Conservation (phyloP, 1,139 yeast species). For the Yamadazyma songkhlaensis region DNA sequence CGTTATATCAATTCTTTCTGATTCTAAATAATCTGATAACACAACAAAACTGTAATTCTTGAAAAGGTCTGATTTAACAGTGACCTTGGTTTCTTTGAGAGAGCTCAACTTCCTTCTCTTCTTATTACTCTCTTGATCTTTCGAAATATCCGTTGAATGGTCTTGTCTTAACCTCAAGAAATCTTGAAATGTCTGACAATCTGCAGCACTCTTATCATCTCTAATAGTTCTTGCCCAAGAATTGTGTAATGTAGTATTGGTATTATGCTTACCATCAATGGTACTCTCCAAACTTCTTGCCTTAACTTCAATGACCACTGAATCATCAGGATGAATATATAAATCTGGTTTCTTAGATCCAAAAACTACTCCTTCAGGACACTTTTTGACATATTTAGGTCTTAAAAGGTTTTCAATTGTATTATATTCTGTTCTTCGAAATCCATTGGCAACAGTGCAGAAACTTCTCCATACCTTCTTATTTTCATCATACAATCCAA, state of each 20-base stretch:
- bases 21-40: conserved; percentile 31
- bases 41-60: conserved; percentile 4
- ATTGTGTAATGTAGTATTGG: conserved; percentile 70
- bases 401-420: conserved; percentile 56
- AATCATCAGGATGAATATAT: conserved; percentile 79
- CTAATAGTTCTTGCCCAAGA: conserved; percentile 71
- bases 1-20: conserved; percentile 26
- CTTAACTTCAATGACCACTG: conserved; percentile 80
- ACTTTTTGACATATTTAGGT: conserved; percentile 36
- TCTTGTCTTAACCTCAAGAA: conserved; percentile 37
- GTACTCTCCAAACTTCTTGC: conserved; percentile 69
- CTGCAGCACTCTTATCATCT: conserved; percentile 59
- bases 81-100: conserved; percentile 11
- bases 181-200: conserved; percentile 58
- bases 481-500: conserved; percentile 55
- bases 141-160: conserved; percentile 22
- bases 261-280: conserved; percentile 50
- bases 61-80: conserved; percentile 6
- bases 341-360: conserved; percentile 62
- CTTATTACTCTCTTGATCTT: conserved; percentile 28
- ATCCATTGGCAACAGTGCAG: conserved; percentile 84
- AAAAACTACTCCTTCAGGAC: conserved; percentile 51
- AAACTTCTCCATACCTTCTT: conserved; percentile 50
- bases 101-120: conserved; percentile 14
- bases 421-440: conserved; percentile 60